A percentile compares a stretch with the other conserved stretches of the same genome.
phyloP scores from a whole-genome alignment of 805 yeast genomes.

The Metschnikowia sp. region DNA sequence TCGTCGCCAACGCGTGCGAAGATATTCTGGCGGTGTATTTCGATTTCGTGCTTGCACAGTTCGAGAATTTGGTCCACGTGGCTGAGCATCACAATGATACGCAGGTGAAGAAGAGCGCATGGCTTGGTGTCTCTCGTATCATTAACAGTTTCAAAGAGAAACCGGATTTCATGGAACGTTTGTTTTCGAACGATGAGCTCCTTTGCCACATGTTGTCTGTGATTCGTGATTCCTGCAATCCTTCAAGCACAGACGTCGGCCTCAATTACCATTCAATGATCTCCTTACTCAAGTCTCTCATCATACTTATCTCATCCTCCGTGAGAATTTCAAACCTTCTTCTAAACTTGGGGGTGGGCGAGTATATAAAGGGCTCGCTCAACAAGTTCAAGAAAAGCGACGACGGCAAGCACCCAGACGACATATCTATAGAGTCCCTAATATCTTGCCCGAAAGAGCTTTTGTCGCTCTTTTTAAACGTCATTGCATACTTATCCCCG shows the following conservation, averaged over 20 bases:
- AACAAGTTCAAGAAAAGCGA: slow-evolving; percentile 44
- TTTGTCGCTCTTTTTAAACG: slow-evolving; percentile 48
- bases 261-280: slow-evolving; percentile 9
- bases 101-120: slow-evolving; percentile 58
- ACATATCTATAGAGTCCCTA: slow-evolving; percentile 60
- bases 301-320: slow-evolving; percentile 41
- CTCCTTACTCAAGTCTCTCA: slow-evolving; percentile 41
- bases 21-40: slow-evolving; percentile 44
- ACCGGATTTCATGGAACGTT: slow-evolving; percentile 43
- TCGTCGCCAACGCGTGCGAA: slow-evolving; percentile 67
- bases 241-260: slow-evolving; percentile 10
- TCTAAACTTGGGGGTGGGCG: slow-evolving; percentile 47
- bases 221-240: slow-evolving; percentile 14
- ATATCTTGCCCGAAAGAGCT: slow-evolving; percentile 74
- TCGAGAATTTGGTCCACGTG: slow-evolving; percentile 58
- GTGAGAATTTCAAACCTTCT: slow-evolving; percentile 43
- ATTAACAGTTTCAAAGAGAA: slow-evolving; percentile 46
- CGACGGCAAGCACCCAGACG: slow-evolving; percentile 3
- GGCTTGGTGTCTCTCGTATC: slow-evolving; percentile 60
- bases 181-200: slow-evolving; percentile 25
- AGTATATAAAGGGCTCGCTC: slow-evolving; percentile 47
- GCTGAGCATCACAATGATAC: slow-evolving; percentile 55
- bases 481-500: slow-evolving; percentile 61
- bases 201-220: slow-evolving; percentile 9
- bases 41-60: slow-evolving; percentile 49